Percentiles rank a stretch among this genome's conserved stretches.
These are phyloP conservation scores for Grigorovia jiainica DNA, from an alignment of 805 yeast species.

Conservation along the genomic window DNA sequence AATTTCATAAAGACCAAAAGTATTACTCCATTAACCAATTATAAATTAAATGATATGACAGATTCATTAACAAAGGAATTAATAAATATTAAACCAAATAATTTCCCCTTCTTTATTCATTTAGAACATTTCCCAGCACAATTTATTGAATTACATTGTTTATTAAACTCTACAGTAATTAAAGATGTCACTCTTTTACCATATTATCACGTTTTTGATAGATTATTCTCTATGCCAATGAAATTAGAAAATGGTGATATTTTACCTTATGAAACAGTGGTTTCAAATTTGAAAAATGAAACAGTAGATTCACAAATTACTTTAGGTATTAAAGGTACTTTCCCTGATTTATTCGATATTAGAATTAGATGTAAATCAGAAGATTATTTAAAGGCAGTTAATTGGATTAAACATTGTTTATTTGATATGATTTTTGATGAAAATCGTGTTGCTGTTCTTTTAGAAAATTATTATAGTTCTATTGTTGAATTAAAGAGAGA, in stretches of 20 bases:
- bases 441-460: conserved; percentile 53
- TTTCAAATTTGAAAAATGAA: conserved; percentile 61
- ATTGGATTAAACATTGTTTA: conserved; percentile 65
- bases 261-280: conserved; percentile 67
- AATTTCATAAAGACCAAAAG: conserved; percentile 61
- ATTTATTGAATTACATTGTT: conserved; percentile 59
- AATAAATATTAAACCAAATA: conserved; percentile 30
- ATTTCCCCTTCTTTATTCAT: conserved; percentile 62
- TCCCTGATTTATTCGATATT: conserved; percentile 58
- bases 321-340: conserved; percentile 48
- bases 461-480: conserved; percentile 32
- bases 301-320: conserved; percentile 51
- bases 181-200: conserved; percentile 42
- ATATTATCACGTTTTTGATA: conserved; percentile 55
- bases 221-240: conserved; percentile 67
- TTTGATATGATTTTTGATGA: conserved; percentile 64
- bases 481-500: conserved; percentile 32
- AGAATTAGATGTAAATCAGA: conserved; percentile 49
- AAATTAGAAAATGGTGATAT: conserved; percentile 47
- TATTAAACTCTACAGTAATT: conserved; percentile 49
- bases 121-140: conserved; percentile 73
- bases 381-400: conserved; percentile 59
- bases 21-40: conserved; percentile 47
- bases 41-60: conserved; percentile 24
- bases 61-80: conserved; percentile 20